phyloP scores from a whole-genome alignment of 2,329 filamentous ascomycete species.

The Paradendryphiella salina region DNA sequence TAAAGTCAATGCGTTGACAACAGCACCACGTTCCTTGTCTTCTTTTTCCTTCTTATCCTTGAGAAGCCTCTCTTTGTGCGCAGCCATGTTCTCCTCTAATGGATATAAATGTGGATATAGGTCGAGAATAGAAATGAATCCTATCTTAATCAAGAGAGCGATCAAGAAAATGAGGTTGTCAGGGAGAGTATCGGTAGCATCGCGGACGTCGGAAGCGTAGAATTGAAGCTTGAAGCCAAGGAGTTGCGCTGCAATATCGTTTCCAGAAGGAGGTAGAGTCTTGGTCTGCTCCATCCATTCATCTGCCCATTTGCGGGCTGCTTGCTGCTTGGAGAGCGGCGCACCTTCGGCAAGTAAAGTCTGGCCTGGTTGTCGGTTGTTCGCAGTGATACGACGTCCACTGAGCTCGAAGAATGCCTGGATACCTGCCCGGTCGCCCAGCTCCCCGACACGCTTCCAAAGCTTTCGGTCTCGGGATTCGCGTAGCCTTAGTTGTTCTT shows the following conservation, averaged over 20 bases:
- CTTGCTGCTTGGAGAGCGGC: constrained; percentile 49
- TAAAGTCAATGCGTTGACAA: constrained; percentile 80
- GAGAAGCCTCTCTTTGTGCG: constrained; percentile 68
- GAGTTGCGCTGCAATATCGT: constrained; percentile 88
- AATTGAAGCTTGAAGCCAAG: constrained; percentile 97
- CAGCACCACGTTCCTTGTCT: constrained; percentile 66
- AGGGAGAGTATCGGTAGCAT: constrained; percentile 75
- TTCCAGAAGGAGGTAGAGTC: constrained; percentile 81
- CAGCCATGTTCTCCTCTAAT: constrained; percentile 78
- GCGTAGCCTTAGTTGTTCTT: constrained; percentile 59
- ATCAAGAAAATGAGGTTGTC: constrained; percentile 92
- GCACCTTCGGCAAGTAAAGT: constrained; percentile 24
- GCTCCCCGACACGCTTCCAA: constrained; percentile 76
- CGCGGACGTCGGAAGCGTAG: constrained; percentile 79
- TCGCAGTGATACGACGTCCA: constrained; percentile 63
- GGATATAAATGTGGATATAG: constrained; percentile 92
- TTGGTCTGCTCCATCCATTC: constrained; percentile 81
- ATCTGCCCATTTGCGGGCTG: constrained; percentile 39
- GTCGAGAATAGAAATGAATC: constrained; percentile 90
- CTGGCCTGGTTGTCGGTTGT: constrained; percentile 39
- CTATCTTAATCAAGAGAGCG: constrained; percentile 92
- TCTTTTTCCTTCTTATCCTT: constrained; percentile 72
- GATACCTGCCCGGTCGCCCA: constrained; percentile 61
- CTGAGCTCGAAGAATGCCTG: constrained; percentile 90
- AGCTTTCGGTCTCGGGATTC: constrained; percentile 72